Base-by-base conservation (phyloP, 2,329 filamentous ascomycete species). In the Paraconiothyrium sp. region DNA sequence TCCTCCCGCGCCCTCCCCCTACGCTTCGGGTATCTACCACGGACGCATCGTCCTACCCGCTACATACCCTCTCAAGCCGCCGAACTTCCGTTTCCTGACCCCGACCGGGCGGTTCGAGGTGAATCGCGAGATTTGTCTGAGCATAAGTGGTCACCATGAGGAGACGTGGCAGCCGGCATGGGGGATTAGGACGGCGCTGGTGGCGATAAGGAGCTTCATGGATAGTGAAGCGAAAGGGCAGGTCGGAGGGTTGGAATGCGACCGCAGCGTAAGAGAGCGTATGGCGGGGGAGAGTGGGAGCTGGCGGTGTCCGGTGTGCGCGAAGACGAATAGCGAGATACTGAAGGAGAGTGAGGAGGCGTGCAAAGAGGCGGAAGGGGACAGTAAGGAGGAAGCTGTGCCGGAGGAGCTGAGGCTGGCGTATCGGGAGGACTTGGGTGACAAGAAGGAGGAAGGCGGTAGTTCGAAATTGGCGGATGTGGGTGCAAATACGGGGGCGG, bases 141-240 rank as follows among this genome's bases (percentile, higher is more conserved):
- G 89, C 72, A 99, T 98, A 72, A 92, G 89, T 56, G 94, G 94
- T 2, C 94, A 97, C 79, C 95, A 99, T 80, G 95, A 98, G 78
- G 95, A 98, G 82, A 97, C 92, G 16, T 99, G 95, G 95, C 94
- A 97, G 84, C 95, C 95, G 0, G 95, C 95, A 0, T 99, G 95
- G 95, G 95, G 95, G 0, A 90, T 99, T 10, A 86, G 95, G 62
- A 98, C 95, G 4, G 94, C 95, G 16, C 82, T 99, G 59, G 84
- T 88, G 4, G 89, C 88, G 6, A 88, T 98, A 52, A 83, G 95
- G 58, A 91, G 88, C 69, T 97, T 97, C 79, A 98, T 99, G 93
- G 93, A 96, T 77, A 94, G 91, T 3, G 92, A 94, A 69, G 89
- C 92, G 9, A 88, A 87, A 69, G 95, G 95, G 0, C 95, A 98